phyloP scores from a whole-genome alignment of 1,284 basidiomycete species.

The Naganishia sp. region DNA sequence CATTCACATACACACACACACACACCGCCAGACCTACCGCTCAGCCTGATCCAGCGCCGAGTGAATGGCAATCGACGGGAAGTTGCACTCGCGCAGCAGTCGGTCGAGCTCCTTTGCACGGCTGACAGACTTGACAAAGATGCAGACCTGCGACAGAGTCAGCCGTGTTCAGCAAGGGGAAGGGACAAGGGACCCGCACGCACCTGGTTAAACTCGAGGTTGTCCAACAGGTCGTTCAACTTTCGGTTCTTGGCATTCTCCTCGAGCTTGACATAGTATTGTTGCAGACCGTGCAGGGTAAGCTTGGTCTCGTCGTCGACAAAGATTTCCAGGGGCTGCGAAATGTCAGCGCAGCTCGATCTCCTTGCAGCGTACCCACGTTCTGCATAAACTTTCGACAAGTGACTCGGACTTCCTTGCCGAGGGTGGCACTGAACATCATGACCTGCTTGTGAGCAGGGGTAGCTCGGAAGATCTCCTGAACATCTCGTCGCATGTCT shows the following conservation, averaged over 20 bases:
- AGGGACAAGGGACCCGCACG: slow-evolving; percentile 33
- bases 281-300: slow-evolving; percentile 96
- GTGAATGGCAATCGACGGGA: slow-evolving; percentile 97
- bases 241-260: slow-evolving; percentile 97
- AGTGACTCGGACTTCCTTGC: slow-evolving; percentile 94
- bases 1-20: background rate
- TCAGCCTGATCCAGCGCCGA: slow-evolving; percentile 93
- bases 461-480: slow-evolving; percentile 99
- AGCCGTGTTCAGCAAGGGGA: background rate
- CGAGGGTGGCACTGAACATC: slow-evolving; percentile 99
- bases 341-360: slow-evolving; percentile 5
- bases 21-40: slow-evolving; percentile 63
- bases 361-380: slow-evolving; percentile 60
- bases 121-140: slow-evolving; percentile 97
- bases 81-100: slow-evolving; percentile 94
- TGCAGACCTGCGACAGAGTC: slow-evolving; percentile 73
- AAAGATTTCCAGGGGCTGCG: slow-evolving; percentile 96
- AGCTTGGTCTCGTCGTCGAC: slow-evolving; percentile 99
- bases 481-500: slow-evolving; percentile 99
- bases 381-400: slow-evolving; percentile 99
- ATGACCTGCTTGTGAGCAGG: slow-evolving; percentile 99
- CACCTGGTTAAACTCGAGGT: slow-evolving; percentile 97
- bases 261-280: slow-evolving; percentile 96
- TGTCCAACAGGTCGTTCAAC: slow-evolving; percentile 93
- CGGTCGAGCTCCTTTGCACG: slow-evolving; percentile 97